phyloP scores from a whole-genome alignment of 495 filamentous ascomycete genomes.

The Trichoderma gamsii region DNA sequence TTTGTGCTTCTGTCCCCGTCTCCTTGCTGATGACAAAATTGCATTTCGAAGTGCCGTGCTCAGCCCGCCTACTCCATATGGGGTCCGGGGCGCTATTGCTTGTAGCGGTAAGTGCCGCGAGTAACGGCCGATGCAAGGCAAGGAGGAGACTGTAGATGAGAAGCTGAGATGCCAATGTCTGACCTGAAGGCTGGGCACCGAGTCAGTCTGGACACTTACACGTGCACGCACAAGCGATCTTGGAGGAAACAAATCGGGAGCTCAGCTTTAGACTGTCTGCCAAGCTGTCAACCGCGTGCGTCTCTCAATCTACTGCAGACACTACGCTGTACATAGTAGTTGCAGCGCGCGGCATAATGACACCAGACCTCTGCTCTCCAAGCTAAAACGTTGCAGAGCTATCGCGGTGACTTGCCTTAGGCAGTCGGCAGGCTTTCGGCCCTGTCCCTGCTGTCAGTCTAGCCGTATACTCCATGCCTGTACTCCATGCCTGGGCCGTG shows the following conservation, averaged over 20 bases:
- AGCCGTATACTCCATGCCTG: background rate
- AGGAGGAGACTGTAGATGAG: no score
- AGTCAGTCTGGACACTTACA: no score
- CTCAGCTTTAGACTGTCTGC: background rate
- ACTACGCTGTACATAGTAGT: no score
- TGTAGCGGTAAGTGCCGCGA: no score
- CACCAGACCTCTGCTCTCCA: background rate
- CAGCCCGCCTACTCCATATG: no score
- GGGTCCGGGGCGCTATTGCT: no score
- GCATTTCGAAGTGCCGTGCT: background rate
- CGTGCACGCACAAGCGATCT: no score
- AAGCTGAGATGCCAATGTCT: no score
- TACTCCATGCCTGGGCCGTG: background rate
- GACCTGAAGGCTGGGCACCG: no score
- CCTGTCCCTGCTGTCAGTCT: background rate
- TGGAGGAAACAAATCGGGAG: background rate
- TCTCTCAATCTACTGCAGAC: no score
- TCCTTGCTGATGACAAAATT: background rate
- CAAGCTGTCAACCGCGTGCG: constrained; percentile 3
- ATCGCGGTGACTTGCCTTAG: background rate
- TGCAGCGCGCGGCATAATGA: no score
- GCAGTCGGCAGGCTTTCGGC: background rate
- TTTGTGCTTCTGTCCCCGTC: background rate
- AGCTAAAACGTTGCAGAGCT: background rate
- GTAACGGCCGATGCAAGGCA: no score